These are phyloP conservation scores for Cladophialophora carrionii DNA, from an alignment of 2,329 filamentous ascomycete genomes.

Conservation along the genomic window DNA sequence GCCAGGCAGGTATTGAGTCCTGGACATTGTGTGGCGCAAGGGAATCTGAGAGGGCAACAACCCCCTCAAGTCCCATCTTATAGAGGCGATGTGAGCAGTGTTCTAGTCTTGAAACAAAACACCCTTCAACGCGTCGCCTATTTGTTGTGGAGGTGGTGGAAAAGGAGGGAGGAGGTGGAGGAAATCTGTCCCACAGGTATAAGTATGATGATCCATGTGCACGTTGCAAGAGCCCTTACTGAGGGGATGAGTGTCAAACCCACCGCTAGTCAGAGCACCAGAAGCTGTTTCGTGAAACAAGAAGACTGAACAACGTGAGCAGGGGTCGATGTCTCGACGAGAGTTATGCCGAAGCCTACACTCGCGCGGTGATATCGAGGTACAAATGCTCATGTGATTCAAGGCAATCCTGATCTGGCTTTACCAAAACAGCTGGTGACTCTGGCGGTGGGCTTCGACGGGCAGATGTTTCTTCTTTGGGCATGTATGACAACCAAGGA, in stretches of 20 bases:
- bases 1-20: constrained; percentile 27
- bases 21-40: constrained; percentile 27
- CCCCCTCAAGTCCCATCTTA: constrained; percentile 30
- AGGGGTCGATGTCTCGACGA: constrained; percentile 17
- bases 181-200: constrained; percentile 1
- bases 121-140: background rate
- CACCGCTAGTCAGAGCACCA: constrained; percentile 33
- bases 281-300: constrained; percentile 25
- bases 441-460: constrained; percentile 37
- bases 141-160: background rate
- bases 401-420: constrained; percentile 24
- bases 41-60: constrained; percentile 19
- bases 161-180: constrained; percentile 6
- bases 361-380: constrained; percentile 16
- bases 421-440: constrained; percentile 34
- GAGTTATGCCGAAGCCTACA: constrained; percentile 26
- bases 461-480: constrained; percentile 30
- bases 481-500: constrained; percentile 27
- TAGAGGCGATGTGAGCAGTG: background rate
- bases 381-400: constrained; percentile 27
- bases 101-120: background rate
- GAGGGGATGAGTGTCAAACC: constrained; percentile 23
- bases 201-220: background rate
- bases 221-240: constrained; percentile 12
- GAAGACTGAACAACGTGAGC: constrained; percentile 25